phyloP scores from a whole-genome alignment of 805 yeast genomes.

The Teunomyces panamensis region DNA sequence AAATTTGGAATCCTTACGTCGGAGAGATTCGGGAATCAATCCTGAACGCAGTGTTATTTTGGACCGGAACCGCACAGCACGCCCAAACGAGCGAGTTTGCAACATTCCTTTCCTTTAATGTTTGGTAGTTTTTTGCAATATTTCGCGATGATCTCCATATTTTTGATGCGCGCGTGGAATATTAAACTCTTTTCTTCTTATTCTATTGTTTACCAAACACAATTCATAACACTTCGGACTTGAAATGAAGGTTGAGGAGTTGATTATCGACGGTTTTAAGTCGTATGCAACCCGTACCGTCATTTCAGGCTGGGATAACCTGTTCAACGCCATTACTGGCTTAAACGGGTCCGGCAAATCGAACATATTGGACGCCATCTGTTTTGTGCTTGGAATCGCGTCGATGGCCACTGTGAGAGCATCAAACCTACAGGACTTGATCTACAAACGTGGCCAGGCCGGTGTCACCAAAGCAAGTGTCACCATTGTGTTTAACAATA shows the following conservation, averaged over 20 bases:
- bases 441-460: conserved; percentile 96
- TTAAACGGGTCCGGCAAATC: conserved; percentile 97
- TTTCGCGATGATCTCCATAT: no score
- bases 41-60: not conserved
- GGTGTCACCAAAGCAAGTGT: conserved; percentile 97
- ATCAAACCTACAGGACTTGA: conserved; percentile 85
- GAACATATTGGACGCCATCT: conserved; percentile 92
- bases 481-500: conserved; percentile 89
- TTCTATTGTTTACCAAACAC: not conserved
- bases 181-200: not conserved
- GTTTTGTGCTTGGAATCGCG: conserved; percentile 96
- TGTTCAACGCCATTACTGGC: conserved; percentile 97
- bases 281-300: conserved; percentile 97
- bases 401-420: conserved; percentile 96
- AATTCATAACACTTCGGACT: no score
- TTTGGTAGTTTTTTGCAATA: no score
- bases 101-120: not conserved
- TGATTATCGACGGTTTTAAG: conserved; percentile 95
- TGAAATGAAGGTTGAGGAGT: conserved; percentile 87
- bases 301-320: conserved; percentile 92
- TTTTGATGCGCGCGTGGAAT: not conserved
- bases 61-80: not conserved
- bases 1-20: not conserved
- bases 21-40: conserved; percentile 3
- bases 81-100: no score